phyloP scores from a whole-genome alignment of 2,329 filamentous ascomycete species.

The Davidsoniella neocaledoniae region DNA sequence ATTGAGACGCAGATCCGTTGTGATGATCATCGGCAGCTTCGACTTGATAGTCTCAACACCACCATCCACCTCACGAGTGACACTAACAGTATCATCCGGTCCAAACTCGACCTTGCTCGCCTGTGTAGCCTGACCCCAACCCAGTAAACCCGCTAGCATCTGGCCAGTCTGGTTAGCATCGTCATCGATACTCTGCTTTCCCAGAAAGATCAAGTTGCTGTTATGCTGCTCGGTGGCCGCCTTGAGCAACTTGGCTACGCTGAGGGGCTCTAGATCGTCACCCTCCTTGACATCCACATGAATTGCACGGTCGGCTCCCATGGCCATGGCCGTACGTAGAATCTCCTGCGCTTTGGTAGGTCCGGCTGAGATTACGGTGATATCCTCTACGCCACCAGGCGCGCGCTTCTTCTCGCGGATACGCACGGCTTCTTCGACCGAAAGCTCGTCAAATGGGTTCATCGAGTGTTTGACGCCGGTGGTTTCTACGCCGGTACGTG shows the following conservation, averaged over 20 bases:
- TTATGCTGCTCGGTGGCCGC: conserved; percentile 69
- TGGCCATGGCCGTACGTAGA: conserved; percentile 92
- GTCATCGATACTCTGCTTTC: conserved; percentile 97
- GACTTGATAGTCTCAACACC: conserved; percentile 78
- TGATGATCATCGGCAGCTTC: conserved; percentile 82
- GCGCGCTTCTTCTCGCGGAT: conserved; percentile 74
- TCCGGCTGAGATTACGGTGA: conserved; percentile 76
- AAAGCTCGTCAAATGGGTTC: conserved; percentile 98
- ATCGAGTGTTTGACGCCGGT: conserved; percentile 91
- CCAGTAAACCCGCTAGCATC: conserved; percentile 86
- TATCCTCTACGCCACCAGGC: conserved; percentile 67
- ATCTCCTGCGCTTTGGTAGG: conserved; percentile 77
- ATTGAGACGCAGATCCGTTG: conserved; percentile 85
- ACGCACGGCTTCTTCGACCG: conserved; percentile 86
- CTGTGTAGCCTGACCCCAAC: conserved; percentile 91
- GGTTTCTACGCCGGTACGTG: conserved; percentile 77
- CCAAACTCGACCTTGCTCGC: conserved; percentile 69
- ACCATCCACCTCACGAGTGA: conserved; percentile 87
- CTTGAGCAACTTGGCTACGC: conserved; percentile 78
- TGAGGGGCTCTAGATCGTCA: conserved; percentile 68
- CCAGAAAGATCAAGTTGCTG: conserved; percentile 80
- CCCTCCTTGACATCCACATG: conserved; percentile 68
- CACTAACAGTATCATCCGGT: conserved; percentile 51
- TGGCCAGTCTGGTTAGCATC: conserved; percentile 91
- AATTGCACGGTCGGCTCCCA: conserved; percentile 87